Evolutionary conservation across 805 yeast genomes (phyloP), one percentile per base, ranked within the genome.

Genomic region (Candida andamanensis): DNA sequence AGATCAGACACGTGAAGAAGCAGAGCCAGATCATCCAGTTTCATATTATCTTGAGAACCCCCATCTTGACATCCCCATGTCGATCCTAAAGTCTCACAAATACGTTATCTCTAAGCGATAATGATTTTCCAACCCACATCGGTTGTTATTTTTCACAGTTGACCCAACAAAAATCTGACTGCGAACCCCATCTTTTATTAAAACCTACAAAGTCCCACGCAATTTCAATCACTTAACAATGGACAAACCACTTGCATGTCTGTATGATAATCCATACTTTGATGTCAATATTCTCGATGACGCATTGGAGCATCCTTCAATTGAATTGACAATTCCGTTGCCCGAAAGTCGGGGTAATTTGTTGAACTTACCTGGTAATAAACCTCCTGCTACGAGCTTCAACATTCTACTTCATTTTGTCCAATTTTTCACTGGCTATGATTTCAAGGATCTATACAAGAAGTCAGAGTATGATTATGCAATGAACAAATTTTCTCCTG

Each of bases 281-380:
- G 69, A 65, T 36, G 52, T 64, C 37, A 64, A 65, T 39, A 50
- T 65, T 30, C 50, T 64, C 21, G 61, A 61, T 7, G 51, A 59
- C 43, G 58, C 63, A 1, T 45, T 53, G 12, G 29, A 40, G 1
- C 24, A 41, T 2, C 69, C 69, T 13, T 46, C 47, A 26, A 47
- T 65, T 17, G 55, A 48, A 4, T 47, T 63, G 8, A 40, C 58
- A 8, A 61, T 63, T 36, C 71, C 71, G 1, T 47, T 64, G 14
- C 70, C 71, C 5, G 50, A 51, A 9, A 67, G 61, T 39, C 39
- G 50, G 23, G 58, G 54, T 7, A 10, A 26, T 13, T 51, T 50
- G 28, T 45, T 62, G 16, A 41, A 47, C 11, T 32, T 59, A 9
- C 52, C 50, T 6, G 57, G 50, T 10, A 62, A 62, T 42, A 54